Evolutionary conservation across 2,329 filamentous ascomycete genomes (phyloP).

Genomic region (Aotearoamyces nothofagi): DNA sequence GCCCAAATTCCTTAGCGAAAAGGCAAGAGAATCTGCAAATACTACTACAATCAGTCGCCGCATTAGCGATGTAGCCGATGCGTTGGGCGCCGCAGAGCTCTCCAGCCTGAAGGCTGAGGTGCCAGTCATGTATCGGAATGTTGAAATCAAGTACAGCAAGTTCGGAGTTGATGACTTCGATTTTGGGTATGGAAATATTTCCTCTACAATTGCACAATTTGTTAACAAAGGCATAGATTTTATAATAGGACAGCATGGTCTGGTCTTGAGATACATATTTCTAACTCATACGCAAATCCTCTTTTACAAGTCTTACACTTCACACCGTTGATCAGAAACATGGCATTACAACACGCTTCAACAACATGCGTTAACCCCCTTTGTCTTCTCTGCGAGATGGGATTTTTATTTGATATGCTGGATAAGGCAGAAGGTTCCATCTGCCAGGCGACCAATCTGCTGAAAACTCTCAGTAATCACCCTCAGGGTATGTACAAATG

Average conservation of each 20-base stretch:
- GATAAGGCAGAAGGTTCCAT: constrained; percentile 89
- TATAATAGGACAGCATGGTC: constrained; percentile 92
- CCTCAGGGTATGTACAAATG: constrained; percentile 42
- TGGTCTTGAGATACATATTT: constrained; percentile 87
- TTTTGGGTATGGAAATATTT: constrained; percentile 64
- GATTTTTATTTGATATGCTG: constrained; percentile 94
- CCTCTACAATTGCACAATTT: no score
- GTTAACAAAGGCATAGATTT: constrained; percentile 41
- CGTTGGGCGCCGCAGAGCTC: constrained; percentile 52
- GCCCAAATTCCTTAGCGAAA: constrained; percentile 91
- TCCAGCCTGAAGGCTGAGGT: constrained; percentile 69
- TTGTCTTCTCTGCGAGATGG: constrained; percentile 85
- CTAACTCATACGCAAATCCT: constrained; percentile 91
- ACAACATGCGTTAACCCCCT: constrained; percentile 68
- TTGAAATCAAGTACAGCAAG: constrained; percentile 98
- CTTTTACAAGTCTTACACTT: constrained; percentile 86
- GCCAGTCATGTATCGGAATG: constrained; percentile 77
- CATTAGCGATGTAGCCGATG: constrained; percentile 41
- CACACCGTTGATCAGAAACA: constrained; percentile 73
- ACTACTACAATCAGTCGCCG: constrained; percentile 25
- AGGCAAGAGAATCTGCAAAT: constrained; percentile 53
- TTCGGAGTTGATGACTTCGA: constrained; percentile 99
- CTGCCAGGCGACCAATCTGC: constrained; percentile 88
- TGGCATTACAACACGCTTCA: constrained; percentile 78
- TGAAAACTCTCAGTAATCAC: constrained; percentile 77